A percentile compares a stretch with the other conserved stretches of the same genome.
These are phyloP conservation scores for Erigeron canadensis DNA, from an alignment of 129 eudicot species.

Conservation along the genomic window DNA sequence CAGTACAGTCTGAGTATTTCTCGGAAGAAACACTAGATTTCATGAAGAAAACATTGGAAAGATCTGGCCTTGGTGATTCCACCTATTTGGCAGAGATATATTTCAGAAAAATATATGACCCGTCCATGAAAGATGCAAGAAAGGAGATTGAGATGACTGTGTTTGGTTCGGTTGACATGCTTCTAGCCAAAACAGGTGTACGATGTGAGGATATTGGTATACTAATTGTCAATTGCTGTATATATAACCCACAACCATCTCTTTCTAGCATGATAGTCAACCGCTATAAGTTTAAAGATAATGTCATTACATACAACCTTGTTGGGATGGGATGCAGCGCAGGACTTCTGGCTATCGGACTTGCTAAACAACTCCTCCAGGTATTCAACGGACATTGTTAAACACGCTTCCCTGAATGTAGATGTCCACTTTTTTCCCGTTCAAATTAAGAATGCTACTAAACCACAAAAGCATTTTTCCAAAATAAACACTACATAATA, in stretches of 20 bases:
- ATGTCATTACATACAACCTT: conserved; percentile 40
- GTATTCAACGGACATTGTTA: conserved; percentile 6
- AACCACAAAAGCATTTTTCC: not conserved
- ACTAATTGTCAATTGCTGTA: conserved; percentile 36
- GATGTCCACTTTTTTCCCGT: not conserved
- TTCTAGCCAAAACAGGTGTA: conserved; percentile 39
- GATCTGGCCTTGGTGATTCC: conserved; percentile 41
- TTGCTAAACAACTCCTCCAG: conserved; percentile 55
- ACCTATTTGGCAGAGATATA: conserved; percentile 39
- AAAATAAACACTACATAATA: no score
- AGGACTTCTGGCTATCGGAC: conserved; percentile 40
- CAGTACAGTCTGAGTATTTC: not conserved
- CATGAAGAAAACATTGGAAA: conserved; percentile 22
- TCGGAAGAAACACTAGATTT: conserved; percentile 29
- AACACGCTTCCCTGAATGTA: not conserved
- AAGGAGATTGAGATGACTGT: conserved; percentile 38
- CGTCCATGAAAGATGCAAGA: conserved; percentile 25
- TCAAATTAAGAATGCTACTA: not conserved
- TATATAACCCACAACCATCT: conserved; percentile 40
- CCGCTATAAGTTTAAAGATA: conserved; percentile 40
- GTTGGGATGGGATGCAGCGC: conserved; percentile 70
- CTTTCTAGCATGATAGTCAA: conserved; percentile 42
- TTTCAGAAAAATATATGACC: conserved; percentile 3
- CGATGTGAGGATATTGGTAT: conserved; percentile 42
- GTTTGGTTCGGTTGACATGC: conserved; percentile 50